Conservation (phyloP, 2,329 filamentous ascomycete genomes). For the Penicillium sp. region DNA sequence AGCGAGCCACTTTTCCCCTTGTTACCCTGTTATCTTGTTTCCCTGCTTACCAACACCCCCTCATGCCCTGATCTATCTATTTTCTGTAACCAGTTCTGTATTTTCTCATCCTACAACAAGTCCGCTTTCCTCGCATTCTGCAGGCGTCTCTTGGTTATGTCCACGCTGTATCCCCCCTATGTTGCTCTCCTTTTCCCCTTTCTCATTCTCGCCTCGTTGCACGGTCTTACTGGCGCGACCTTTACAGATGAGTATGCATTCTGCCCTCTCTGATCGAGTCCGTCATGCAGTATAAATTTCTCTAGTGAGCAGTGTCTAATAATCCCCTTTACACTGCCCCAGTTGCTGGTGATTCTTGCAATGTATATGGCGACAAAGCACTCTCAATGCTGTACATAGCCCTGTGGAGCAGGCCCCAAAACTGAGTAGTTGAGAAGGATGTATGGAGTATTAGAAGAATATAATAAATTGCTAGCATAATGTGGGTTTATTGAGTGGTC, state of each 20-base stretch:
- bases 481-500: no score
- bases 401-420: constrained; percentile 21
- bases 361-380: constrained; percentile 33
- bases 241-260: constrained; percentile 8
- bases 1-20: constrained; percentile 18
- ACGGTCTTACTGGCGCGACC: constrained; percentile 5
- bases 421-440: constrained; percentile 14
- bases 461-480: no score
- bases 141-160: constrained; percentile 37
- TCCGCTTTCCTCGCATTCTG: constrained; percentile 37
- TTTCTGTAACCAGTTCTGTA: constrained; percentile 13
- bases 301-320: constrained; percentile 17
- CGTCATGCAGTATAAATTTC: constrained; percentile 1
- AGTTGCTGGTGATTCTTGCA: constrained; percentile 22
- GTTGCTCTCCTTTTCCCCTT: constrained; percentile 16
- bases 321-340: constrained; percentile 10
- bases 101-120: constrained; percentile 15
- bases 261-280: constrained; percentile 3
- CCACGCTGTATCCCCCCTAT: constrained; percentile 19
- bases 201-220: constrained; percentile 24
- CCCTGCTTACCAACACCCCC: constrained; percentile 24
- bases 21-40: constrained; percentile 12
- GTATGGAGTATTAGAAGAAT: constrained; percentile 6
- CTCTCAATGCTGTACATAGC: constrained; percentile 34
- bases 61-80: constrained; percentile 24